These are phyloP conservation scores for Dioscorea dumetorum DNA, from an alignment of 106 monocot species.

Conservation along the genomic window DNA sequence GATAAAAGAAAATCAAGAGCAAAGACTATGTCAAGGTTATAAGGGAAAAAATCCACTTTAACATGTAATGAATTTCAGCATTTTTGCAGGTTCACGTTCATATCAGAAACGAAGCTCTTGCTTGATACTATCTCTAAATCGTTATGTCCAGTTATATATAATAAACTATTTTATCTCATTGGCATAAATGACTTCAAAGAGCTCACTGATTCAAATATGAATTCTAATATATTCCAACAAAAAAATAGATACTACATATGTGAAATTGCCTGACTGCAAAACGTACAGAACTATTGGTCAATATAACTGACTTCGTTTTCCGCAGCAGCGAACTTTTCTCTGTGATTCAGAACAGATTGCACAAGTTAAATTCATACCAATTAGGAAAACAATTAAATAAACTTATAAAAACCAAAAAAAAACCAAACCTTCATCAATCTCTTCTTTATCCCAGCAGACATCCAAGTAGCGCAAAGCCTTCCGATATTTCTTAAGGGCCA, in stretches of 20 bases:
- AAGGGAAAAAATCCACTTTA: background rate
- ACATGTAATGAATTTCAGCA: background rate
- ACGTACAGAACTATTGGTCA: constrained; percentile 47
- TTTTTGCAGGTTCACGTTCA: background rate
- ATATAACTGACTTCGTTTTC: constrained; percentile 41
- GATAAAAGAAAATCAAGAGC: no score
- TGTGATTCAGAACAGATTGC: background rate
- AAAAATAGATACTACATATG: background rate
- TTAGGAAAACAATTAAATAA: background rate
- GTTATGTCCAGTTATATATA: background rate
- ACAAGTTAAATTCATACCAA: background rate
- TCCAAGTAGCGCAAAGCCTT: constrained; percentile 46
- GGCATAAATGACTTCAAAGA: background rate
- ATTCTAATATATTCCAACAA: no score
- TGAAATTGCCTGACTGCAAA: background rate
- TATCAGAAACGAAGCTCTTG: background rate
- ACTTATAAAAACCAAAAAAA: background rate
- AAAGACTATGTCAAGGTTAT: background rate
- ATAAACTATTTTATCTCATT: background rate
- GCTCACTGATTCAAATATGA: background rate
- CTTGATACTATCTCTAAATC: background rate
- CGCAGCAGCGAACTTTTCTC: constrained; percentile 29
- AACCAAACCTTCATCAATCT: constrained; percentile 32
- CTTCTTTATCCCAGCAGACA: constrained; percentile 41
- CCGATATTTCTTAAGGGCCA: constrained; percentile 42